These are phyloP conservation scores for Populus davidiana DNA, from an alignment of 345 rosid species.

Conservation along the genomic window DNA sequence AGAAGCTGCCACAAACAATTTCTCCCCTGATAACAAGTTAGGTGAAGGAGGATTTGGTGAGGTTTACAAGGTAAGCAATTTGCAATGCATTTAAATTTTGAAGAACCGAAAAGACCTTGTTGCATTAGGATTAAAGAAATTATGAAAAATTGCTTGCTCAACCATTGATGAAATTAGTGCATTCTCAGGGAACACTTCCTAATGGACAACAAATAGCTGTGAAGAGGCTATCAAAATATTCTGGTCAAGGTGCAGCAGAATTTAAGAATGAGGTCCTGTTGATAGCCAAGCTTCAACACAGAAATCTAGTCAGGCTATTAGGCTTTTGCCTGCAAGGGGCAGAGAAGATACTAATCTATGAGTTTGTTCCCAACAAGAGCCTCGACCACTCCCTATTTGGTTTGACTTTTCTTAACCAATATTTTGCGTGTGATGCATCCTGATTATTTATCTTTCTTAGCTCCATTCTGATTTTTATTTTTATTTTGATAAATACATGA, in stretches of 20 bases:
- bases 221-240: slow-evolving; percentile 8
- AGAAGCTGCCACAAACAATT: slow-evolving; percentile 44
- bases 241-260: slow-evolving; percentile 7
- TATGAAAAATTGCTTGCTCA: not conserved
- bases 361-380: not conserved
- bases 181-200: slow-evolving; percentile 3
- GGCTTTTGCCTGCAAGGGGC: not conserved
- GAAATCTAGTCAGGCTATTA: not conserved
- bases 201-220: slow-evolving; percentile 2
- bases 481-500: not conserved
- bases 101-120: not conserved
- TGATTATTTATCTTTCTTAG: no score
- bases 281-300: slow-evolving; percentile 14
- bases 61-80: slow-evolving; percentile 52
- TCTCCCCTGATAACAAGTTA: slow-evolving; percentile 48
- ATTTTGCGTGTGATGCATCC: no score
- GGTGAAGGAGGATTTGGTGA: slow-evolving; percentile 77
- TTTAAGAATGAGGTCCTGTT: slow-evolving; percentile 13
- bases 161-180: not conserved
- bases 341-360: not conserved
- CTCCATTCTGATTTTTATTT: no score
- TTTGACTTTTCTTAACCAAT: not conserved
- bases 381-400: slow-evolving; percentile 8
- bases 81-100: not conserved
- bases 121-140: not conserved